Conservation (phyloP, 768 basidiomycete species). For the Ramaria sp. region DNA sequence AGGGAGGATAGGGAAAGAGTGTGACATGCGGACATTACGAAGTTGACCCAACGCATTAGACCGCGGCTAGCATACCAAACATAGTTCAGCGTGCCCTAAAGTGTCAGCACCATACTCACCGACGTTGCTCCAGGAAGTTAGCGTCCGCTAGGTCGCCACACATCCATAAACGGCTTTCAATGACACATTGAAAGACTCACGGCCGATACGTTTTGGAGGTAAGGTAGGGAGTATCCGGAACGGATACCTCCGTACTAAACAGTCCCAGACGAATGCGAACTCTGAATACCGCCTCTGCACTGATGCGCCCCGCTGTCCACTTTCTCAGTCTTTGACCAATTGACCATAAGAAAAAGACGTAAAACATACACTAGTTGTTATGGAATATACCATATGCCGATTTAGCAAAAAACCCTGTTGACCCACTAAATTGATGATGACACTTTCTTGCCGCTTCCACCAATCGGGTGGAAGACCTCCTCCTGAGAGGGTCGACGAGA, state of each 20-base stretch:
- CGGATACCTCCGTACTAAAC: conserved; percentile 76
- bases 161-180: background rate
- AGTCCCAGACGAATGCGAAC: conserved; percentile 85
- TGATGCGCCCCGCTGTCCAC: conserved; percentile 44
- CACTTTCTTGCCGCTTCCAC: conserved; percentile 77
- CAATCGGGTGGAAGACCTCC: conserved; percentile 69
- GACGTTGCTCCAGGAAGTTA: conserved; percentile 82
- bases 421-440: conserved; percentile 63
- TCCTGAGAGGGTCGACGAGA: conserved; percentile 51
- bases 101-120: conserved; percentile 30
- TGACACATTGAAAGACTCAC: conserved; percentile 33
- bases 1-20: background rate
- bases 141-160: conserved; percentile 56
- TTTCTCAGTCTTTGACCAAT: conserved; percentile 2
- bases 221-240: conserved; percentile 81
- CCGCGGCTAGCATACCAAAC: conserved; percentile 47
- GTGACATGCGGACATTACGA: conserved; percentile 46
- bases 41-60: conserved; percentile 67
- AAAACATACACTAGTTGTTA: conserved; percentile 53
- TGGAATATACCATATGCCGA: conserved; percentile 76
- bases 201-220: conserved; percentile 88
- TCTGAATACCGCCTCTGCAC: conserved; percentile 88
- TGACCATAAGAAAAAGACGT: background rate
- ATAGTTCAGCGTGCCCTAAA: background rate
- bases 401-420: conserved; percentile 90